Conservation (phyloP, 2,329 filamentous ascomycete species). For the Clonostachys rosea region DNA sequence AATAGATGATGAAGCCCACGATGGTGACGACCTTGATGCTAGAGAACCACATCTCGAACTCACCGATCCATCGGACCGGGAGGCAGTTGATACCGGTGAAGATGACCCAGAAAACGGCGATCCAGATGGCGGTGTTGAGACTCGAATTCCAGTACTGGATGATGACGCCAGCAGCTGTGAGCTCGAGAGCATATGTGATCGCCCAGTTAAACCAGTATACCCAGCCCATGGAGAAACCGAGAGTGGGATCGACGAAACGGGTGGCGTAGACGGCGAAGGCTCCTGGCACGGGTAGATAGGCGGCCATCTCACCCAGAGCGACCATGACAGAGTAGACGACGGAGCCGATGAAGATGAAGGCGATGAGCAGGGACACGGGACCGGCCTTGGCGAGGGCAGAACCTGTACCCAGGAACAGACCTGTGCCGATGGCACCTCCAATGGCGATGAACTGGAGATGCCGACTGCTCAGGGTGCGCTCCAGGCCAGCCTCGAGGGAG, state of each 20-base stretch:
- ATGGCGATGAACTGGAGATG: conserved; percentile 46
- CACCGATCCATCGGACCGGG: conserved; percentile 38
- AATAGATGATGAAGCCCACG: conserved; percentile 42
- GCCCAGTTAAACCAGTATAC: conserved; percentile 39
- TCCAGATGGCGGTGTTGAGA: conserved; percentile 9
- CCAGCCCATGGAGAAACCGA: conserved; percentile 32
- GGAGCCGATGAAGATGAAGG: conserved; percentile 42
- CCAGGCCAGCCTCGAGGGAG: conserved; percentile 22
- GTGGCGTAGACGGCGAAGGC: conserved; percentile 9
- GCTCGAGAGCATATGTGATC: conserved; percentile 32
- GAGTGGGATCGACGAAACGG: conserved; percentile 16
- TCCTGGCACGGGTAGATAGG: conserved; percentile 13
- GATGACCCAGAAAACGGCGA: conserved; percentile 5
- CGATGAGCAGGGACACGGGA: conserved; percentile 34
- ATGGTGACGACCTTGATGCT: conserved; percentile 45
- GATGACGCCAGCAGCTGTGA: conserved; percentile 37
- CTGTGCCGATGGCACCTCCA: conserved; percentile 29
- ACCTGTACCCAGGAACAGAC: conserved; percentile 9
- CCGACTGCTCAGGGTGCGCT: conserved; percentile 14
- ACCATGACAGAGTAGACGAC: conserved; percentile 52
- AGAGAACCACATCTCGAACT: conserved; percentile 47
- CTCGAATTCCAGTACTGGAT: conserved; percentile 31
- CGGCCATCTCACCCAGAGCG: conserved; percentile 21
- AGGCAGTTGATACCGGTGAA: conserved; percentile 19
- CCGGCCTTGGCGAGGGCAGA: conserved; percentile 13